phyloP scores from a whole-genome alignment of 176 grass and related monocot species.

The Elymus sibiricus region DNA sequence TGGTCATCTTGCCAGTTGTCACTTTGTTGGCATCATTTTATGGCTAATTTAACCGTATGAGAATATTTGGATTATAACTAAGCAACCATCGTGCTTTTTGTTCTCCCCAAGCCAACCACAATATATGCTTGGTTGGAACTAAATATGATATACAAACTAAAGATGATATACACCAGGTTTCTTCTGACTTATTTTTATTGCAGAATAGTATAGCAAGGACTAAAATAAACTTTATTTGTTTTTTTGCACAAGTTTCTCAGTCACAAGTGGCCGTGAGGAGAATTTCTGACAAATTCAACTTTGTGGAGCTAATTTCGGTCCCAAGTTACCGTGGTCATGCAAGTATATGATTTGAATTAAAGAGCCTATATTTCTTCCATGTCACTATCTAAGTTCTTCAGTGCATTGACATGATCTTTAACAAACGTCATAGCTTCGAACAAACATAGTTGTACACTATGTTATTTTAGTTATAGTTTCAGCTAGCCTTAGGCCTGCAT shows the following conservation, averaged over 20 bases:
- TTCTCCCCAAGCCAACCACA: not conserved
- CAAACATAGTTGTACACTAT: not conserved
- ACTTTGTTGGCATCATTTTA: no score
- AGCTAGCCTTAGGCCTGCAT: no score
- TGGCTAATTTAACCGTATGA: no score
- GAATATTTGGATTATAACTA: no score
- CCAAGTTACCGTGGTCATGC: not conserved
- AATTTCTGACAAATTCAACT: not conserved
- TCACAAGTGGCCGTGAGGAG: not conserved
- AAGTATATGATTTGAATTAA: not conserved
- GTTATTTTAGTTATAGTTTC: no score
- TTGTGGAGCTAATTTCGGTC: not conserved
- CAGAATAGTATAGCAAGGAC: not conserved
- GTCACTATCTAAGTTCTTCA: not conserved
- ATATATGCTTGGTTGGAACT: not conserved
- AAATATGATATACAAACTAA: not conserved
- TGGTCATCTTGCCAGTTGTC: no score
- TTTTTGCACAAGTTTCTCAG: not conserved
- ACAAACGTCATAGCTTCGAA: not conserved
- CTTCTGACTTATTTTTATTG: not conserved
- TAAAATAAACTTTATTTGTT: not conserved
- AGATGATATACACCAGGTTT: not conserved
- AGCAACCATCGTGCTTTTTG: not conserved
- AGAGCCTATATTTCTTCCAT: not conserved
- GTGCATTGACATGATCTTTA: not conserved